A percentile compares a stretch with the other conserved stretches of the same genome.
These are phyloP conservation scores for Polymyxa betae DNA, from an alignment of 208 protist species.

Conservation along the genomic window DNA sequence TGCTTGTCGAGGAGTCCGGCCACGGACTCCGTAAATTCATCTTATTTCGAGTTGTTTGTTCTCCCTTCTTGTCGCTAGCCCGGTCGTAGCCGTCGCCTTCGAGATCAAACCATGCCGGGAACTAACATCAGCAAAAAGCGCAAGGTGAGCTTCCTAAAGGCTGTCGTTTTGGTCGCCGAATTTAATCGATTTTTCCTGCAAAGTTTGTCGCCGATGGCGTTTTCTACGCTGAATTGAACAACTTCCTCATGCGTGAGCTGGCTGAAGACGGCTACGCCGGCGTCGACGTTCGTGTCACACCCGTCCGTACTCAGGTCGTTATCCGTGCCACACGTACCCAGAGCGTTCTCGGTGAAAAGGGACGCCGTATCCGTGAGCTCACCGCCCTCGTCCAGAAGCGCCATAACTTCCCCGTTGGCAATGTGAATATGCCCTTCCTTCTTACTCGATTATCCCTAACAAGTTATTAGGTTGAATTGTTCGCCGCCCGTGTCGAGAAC, in stretches of 20 bases:
- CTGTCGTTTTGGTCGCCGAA: background rate
- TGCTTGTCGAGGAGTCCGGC: too few species aligned
- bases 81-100: background rate
- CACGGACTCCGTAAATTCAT: background rate
- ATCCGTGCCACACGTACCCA: conserved; percentile 95
- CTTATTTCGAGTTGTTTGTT: background rate
- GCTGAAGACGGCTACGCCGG: conserved; percentile 91
- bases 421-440: background rate
- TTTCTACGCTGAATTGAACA: conserved; percentile 99
- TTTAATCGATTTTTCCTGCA: background rate
- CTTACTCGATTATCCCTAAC: background rate
- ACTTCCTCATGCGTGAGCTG: conserved; percentile 97
- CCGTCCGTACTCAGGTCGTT: conserved; percentile 95
- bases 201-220: conserved; percentile 98
- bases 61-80: background rate
- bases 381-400: conserved; percentile 96
- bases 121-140: conserved; percentile 42
- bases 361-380: conserved; percentile 95
- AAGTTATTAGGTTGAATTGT: conserved; percentile 84
- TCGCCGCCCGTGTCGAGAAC: conserved; percentile 91
- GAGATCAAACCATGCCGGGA: background rate
- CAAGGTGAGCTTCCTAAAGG: background rate
- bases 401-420: conserved; percentile 90
- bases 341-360: conserved; percentile 94
- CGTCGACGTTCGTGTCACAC: conserved; percentile 93